phyloP scores from a whole-genome alignment of 192 early-diverging fungal species.

The Backusella psychrophila region DNA sequence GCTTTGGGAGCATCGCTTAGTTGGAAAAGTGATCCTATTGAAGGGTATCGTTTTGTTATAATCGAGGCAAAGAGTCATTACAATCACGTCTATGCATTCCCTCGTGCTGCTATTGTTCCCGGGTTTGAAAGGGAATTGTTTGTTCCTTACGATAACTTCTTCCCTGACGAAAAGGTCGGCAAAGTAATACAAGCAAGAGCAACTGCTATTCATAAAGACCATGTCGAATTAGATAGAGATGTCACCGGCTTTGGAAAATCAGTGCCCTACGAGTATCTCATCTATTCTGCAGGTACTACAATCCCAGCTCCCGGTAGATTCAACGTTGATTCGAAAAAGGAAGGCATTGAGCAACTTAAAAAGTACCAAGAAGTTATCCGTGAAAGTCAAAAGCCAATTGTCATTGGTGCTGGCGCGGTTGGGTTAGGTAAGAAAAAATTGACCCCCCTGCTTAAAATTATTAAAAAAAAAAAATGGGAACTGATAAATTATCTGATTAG shows the following conservation, averaged over 20 bases:
- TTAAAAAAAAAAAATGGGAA: neutral
- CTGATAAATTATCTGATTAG: conserved; percentile 23
- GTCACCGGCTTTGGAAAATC: conserved; percentile 43
- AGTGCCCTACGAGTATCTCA: conserved; percentile 50
- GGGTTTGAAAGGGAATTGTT: conserved; percentile 64
- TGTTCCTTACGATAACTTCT: conserved; percentile 50
- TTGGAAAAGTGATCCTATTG: conserved; percentile 35
- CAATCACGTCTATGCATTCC: conserved; percentile 64
- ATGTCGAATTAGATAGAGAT: conserved; percentile 50
- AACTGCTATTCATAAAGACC: conserved; percentile 42
- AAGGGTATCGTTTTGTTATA: conserved; percentile 50
- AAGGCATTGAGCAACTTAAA: conserved; percentile 38
- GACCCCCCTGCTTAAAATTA: neutral
- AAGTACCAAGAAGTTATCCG: conserved; percentile 54
- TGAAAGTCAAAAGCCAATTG: conserved; percentile 52
- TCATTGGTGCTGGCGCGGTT: conserved; percentile 75
- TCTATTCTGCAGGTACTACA: conserved; percentile 50
- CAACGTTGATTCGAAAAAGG: conserved; percentile 41
- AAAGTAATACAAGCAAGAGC: conserved; percentile 48
- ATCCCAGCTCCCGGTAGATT: conserved; percentile 49
- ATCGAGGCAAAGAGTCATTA: conserved; percentile 57
- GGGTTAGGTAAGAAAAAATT: conserved; percentile 45
- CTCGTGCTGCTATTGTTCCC: conserved; percentile 50
- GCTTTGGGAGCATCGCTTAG: conserved; percentile 29
- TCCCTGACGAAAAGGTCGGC: conserved; percentile 36